Evolutionary conservation across 2,329 filamentous ascomycete genomes (phyloP), one percentile per base, ranked within the genome.

Genomic region (Rutstroemia sp.): DNA sequence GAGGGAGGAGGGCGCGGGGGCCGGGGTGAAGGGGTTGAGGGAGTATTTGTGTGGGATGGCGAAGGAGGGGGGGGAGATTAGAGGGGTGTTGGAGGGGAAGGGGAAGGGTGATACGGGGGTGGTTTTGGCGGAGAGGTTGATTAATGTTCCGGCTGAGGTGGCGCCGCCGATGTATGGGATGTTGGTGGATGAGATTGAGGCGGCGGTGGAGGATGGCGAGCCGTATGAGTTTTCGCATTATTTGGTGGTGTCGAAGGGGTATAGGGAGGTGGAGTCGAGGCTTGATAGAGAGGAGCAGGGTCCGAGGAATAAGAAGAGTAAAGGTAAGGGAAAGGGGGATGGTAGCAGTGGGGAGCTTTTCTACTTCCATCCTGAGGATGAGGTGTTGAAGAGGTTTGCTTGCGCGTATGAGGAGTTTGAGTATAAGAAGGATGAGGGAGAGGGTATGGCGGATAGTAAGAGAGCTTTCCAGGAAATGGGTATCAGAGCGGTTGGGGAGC

Each of bases 331-430:
- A 9, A 53, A 27, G 73, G 14, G 39, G 19, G n/a, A 27, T 7
- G 38, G 80, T 58, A 76, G 78, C 51, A 76, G 78, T 51, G 73
- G 76, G 8, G 80, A 87, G 65, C 77, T 82, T 37, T 95, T 91
- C 73, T 95, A 92, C 73, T 99, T 97, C 77, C 94, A 99, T 70
- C 87, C 91, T 0, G 94, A 99, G 73, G 94, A 99, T 68, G 94
- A 97, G 76, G 81, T 92, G 51, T 74, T 96, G 65, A 84, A 94
- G 62, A 84, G 83, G 68, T 80, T 92, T 73, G 88, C 90, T 2
- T 59, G 83, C 41, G 89, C 83, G 14, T 76, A 80, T 61, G 87
- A 84, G 25, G 82, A 78, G 51, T 95, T 86, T 68, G 81, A 87
- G 17, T 96, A 91, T 71, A 87, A 86, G 48, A 92, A 88, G 70